phyloP scores from a whole-genome alignment of 768 basidiomycete species.

The Lactarius hengduanensis region DNA sequence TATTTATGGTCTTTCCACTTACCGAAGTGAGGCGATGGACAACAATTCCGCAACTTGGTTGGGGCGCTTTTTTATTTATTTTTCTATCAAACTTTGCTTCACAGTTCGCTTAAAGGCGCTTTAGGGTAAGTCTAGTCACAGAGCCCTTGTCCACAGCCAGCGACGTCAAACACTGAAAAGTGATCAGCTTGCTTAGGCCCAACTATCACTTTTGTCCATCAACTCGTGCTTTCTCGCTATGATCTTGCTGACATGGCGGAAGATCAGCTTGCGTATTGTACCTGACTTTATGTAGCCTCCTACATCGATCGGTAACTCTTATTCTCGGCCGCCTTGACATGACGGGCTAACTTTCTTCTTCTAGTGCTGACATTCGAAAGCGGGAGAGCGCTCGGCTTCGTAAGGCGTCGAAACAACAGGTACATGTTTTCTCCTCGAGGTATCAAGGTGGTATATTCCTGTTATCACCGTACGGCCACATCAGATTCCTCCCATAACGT shows the following conservation, averaged over 20 bases:
- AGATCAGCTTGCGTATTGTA: background rate
- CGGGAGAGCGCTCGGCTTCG: too few relatives aligned
- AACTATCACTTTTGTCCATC: background rate
- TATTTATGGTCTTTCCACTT: background rate
- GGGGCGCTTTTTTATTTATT: background rate
- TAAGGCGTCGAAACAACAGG: too few relatives aligned
- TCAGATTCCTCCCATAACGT: too few relatives aligned
- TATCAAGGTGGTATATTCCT: too few relatives aligned
- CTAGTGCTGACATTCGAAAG: too few relatives aligned
- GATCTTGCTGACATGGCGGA: background rate
- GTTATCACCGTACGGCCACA: too few relatives aligned
- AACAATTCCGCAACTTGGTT: constrained; percentile 5
- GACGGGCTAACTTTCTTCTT: too few relatives aligned
- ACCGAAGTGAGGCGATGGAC: background rate
- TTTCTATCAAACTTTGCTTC: background rate
- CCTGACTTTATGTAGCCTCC: too few relatives aligned
- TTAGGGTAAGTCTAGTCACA: background rate
- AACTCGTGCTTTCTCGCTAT: background rate
- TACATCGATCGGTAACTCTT: too few relatives aligned
- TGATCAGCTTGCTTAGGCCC: background rate
- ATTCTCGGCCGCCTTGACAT: too few relatives aligned
- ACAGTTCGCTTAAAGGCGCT: background rate
- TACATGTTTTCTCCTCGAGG: too few relatives aligned
- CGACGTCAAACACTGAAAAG: background rate
- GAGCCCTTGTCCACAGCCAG: background rate